Conservation (phyloP, 2,329 filamentous ascomycete genomes). For the Fusarium algeriense region DNA sequence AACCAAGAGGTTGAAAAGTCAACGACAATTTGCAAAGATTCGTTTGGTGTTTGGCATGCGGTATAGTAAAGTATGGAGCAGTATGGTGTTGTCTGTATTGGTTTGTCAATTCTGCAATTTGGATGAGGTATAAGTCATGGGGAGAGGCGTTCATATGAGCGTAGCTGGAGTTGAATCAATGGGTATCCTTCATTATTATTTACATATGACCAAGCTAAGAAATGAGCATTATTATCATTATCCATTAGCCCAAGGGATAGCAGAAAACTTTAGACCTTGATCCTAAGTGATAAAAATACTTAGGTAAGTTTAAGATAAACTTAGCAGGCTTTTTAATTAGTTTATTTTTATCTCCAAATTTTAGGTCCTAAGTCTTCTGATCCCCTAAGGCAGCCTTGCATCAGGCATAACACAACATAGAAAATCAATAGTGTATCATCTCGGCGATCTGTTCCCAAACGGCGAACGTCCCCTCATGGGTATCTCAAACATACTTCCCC, state of each 20-base stretch:
- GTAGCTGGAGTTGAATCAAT: neutral
- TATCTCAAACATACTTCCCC: constrained; percentile 19
- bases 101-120: neutral
- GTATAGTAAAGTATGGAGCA: neutral
- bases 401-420: neutral
- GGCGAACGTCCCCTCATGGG: constrained; percentile 11
- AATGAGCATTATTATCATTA: constrained; percentile 35
- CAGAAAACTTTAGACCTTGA: too few relatives aligned
- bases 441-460: neutral
- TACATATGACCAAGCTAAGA: constrained; percentile 7
- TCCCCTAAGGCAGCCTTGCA: neutral
- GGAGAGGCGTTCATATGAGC: neutral
- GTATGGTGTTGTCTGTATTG: neutral
- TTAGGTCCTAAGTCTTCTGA: too few relatives aligned
- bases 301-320: too few relatives aligned
- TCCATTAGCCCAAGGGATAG: neutral
- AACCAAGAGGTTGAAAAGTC: constrained; percentile 12
- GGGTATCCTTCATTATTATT: constrained; percentile 27
- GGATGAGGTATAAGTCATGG: neutral
- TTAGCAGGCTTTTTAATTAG: too few relatives aligned
- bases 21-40: constrained; percentile 2
- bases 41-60: neutral
- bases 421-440: neutral
- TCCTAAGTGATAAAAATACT: too few relatives aligned
- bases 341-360: too few relatives aligned